Evolutionary conservation across 1,284 basidiomycete genomes (phyloP), one percentile per base, ranked within the genome.

Genomic region (Moesziomyces globuligerus): DNA sequence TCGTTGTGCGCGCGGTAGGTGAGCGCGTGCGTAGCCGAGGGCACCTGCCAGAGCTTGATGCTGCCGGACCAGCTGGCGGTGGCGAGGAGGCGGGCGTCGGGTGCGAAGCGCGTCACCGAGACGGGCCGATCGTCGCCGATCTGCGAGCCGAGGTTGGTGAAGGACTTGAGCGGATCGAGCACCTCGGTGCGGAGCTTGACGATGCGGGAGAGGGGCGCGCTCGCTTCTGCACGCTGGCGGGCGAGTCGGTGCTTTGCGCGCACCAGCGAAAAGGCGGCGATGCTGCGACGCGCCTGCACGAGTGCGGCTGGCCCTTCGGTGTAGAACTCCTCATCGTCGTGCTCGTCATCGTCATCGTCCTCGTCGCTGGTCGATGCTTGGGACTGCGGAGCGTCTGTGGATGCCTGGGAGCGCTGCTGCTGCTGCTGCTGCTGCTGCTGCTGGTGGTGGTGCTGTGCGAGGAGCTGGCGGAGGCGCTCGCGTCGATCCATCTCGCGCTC

Each of bases 11-110:
- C 93, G 89, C 75, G 32, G 48, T 36, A 34, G 17, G 61, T 67
- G 21, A 34, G 28, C 20, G 47, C 56, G 53, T 66, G 65, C 21
- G 61, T 72, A 24, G 83, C 83, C 23, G 89, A 88, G 10, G 96
- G 96, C 13, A 98, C 88, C 74, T 93, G 91, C 96, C 96, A 98
- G 11, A 98, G 80, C 84, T 94, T 97, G 28, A 94, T 89, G 39
- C 89, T 89, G 23, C 96, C 96, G 11, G 94, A 92, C 96, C 96
- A 99, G 74, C 92, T 93, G 4, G 90, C 93, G 0, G 95, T 96
- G 1, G 93, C 91, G 25, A 98, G 86, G 42, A 92, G 87, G 78
- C 91, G 84, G 72, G 90, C 91, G 81, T 97, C 91, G 5, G 96
- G 96, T 1, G 95, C 90, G 83, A 98, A 98, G 23, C 96, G 90